Evolutionary conservation across 331 rosid species (phyloP).

Genomic region (Erythrophleum ivorense): DNA sequence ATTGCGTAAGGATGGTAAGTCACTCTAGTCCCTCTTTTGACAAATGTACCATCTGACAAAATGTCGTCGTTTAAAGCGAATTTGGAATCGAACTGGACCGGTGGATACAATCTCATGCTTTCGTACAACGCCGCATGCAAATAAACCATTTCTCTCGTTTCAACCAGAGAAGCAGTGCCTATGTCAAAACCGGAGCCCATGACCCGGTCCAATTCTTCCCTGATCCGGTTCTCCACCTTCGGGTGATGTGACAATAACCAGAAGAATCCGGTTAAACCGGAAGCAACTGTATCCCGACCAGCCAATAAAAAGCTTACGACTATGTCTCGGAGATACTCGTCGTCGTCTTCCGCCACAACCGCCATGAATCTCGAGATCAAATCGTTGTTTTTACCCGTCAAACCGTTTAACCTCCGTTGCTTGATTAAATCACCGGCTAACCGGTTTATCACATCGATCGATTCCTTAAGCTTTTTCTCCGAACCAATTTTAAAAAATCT

Average conservation of each 20-base stretch:
- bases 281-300: conserved; percentile 80
- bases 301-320: conserved; percentile 69
- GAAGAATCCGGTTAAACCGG: conserved; percentile 72
- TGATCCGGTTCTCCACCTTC: conserved; percentile 36
- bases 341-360: conserved; percentile 55
- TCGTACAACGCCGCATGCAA: conserved; percentile 63
- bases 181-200: too few relatives aligned
- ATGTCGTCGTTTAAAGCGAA: conserved; percentile 42
- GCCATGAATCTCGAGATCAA: conserved; percentile 71
- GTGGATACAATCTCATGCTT: conserved; percentile 64
- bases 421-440: conserved; percentile 64
- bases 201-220: too few relatives aligned
- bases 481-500: conserved; percentile 59
- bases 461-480: conserved; percentile 51
- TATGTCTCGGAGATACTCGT: conserved; percentile 63
- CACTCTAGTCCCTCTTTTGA: too few relatives aligned
- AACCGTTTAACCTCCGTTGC: conserved; percentile 48
- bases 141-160: conserved; percentile 54
- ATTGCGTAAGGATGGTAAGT: conserved; percentile 55
- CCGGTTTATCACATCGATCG: conserved; percentile 44
- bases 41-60: conserved; percentile 55
- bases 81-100: conserved; percentile 50
- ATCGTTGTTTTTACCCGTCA: conserved; percentile 51
- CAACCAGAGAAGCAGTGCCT: conserved; percentile 39
- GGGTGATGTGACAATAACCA: conserved; percentile 56